Evolutionary conservation across 2,329 filamentous ascomycete genomes (phyloP).

Genomic region (Fusarium transvaalense): DNA sequence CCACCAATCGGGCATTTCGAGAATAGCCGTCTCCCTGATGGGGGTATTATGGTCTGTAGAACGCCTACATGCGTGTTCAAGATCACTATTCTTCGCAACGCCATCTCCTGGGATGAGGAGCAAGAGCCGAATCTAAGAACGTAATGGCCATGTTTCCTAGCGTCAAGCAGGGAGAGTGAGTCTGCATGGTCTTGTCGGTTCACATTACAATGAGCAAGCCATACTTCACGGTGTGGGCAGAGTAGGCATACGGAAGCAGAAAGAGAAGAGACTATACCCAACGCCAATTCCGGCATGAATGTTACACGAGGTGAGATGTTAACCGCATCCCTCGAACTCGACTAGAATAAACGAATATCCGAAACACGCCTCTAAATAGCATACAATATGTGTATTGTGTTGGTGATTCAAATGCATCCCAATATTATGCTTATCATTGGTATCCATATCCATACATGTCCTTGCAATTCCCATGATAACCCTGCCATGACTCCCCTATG

Average conservation of each 20-base stretch:
- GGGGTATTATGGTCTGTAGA: not conserved
- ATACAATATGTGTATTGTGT: constrained; percentile 33
- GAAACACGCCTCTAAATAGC: constrained; percentile 24
- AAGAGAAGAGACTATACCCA: constrained; percentile 38
- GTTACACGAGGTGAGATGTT: constrained; percentile 36
- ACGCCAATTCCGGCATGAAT: constrained; percentile 43
- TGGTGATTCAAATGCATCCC: constrained; percentile 36
- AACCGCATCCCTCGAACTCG: constrained; percentile 25
- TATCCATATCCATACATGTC: constrained; percentile 10
- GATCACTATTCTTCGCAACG: not conserved
- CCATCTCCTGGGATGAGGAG: not conserved
- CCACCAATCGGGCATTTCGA: not conserved
- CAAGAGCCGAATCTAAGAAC: not conserved
- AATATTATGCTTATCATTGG: constrained; percentile 30
- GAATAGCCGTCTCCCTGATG: not conserved
- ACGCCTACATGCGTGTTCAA: not conserved
- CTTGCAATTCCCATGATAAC: constrained; percentile 11
- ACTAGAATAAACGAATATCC: constrained; percentile 12
- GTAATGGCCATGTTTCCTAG: not conserved
- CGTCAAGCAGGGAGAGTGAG: not conserved
- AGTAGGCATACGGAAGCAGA: constrained; percentile 6
- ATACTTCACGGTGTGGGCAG: constrained; percentile 8
- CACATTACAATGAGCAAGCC: not conserved
- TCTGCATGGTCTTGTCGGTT: not conserved
- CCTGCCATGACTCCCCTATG: constrained; percentile 36